Percentiles rank a stretch among this genome's conserved stretches.
These are phyloP conservation scores for Terana coerulea DNA, from an alignment of 768 basidiomycete species.

Conservation along the genomic window DNA sequence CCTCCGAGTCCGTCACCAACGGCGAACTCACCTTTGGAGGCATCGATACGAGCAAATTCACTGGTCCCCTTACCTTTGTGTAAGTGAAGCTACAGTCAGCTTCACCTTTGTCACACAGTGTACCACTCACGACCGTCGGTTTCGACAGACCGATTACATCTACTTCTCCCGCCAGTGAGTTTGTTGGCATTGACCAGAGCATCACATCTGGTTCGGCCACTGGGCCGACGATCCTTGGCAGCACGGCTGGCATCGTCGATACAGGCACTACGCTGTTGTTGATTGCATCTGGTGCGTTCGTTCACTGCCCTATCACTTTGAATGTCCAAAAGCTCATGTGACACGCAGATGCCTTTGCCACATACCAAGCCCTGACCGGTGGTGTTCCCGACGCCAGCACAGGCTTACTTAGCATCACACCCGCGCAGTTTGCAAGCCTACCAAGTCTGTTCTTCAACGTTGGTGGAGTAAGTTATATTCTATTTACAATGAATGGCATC, in stretches of 20 bases:
- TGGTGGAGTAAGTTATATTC: conserved; percentile 6
- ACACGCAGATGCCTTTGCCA: conserved; percentile 22
- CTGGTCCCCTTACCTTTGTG: conserved; percentile 19
- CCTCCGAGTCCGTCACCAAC: conserved; percentile 13
- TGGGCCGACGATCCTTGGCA: conserved; percentile 15
- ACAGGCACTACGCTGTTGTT: neutral
- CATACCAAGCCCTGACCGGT: conserved; percentile 26
- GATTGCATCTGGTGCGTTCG: neutral
- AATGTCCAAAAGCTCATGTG: too few relatives aligned
- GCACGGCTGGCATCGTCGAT: conserved; percentile 21
- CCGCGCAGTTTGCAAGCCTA: conserved; percentile 24
- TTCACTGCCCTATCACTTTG: too few relatives aligned
- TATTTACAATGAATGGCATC: neutral
- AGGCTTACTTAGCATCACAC: conserved; percentile 27
- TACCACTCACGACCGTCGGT: too few relatives aligned
- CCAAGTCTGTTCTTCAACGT: conserved; percentile 26
- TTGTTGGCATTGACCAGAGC: conserved; percentile 14
- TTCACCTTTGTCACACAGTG: too few relatives aligned
- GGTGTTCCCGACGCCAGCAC: conserved; percentile 22
- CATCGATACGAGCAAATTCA: conserved; percentile 10
- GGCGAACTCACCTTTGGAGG: conserved; percentile 21
- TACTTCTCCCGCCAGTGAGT: conserved; percentile 11
- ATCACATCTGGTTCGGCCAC: conserved; percentile 9
- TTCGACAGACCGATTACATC: conserved; percentile 15
- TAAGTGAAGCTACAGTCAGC: too few relatives aligned